A percentile compares a stretch with the other conserved stretches of the same genome.
Conservation (phyloP, 1,284 basidiomycete species). For the Microbotryum saponariae region DNA sequence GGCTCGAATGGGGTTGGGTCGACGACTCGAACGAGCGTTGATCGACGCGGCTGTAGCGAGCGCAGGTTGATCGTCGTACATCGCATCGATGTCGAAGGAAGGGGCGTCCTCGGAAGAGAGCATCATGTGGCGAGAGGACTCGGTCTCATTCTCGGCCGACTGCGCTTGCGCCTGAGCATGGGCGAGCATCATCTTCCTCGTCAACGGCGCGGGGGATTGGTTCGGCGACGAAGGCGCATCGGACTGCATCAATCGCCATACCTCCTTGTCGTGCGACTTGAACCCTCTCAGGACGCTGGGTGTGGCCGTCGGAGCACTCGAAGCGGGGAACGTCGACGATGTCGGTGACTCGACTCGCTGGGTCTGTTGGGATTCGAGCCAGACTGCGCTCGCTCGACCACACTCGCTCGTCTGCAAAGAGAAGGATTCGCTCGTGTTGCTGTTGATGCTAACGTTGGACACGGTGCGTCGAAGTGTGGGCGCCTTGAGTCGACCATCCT, state of each 20-base stretch:
- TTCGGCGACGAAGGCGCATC: conserved; percentile 22
- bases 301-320: too few species aligned
- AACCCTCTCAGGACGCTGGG: neutral
- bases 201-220: conserved; percentile 15
- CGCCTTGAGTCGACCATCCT: neutral
- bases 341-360: too few species aligned
- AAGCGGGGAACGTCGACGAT: too few species aligned
- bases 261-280: conserved; percentile 9
- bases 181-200: conserved; percentile 7
- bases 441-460: conserved; percentile 4
- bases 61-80: too few species aligned
- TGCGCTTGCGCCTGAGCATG: conserved; percentile 3
- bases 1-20: conserved; percentile 3
- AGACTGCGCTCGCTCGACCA: too few species aligned
- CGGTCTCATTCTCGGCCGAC: neutral
- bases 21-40: neutral
- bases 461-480: conserved; percentile 4
- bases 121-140: neutral
- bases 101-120: neutral
- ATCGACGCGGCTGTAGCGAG: neutral
- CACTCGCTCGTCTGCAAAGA: too few species aligned
- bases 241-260: conserved; percentile 26
- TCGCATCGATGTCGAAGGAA: too few species aligned
- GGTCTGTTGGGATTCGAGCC: too few species aligned
- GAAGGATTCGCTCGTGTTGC: neutral